These are phyloP conservation scores for Meira miltonrushii DNA, from an alignment of 1,284 basidiomycete species.

Conservation along the genomic window DNA sequence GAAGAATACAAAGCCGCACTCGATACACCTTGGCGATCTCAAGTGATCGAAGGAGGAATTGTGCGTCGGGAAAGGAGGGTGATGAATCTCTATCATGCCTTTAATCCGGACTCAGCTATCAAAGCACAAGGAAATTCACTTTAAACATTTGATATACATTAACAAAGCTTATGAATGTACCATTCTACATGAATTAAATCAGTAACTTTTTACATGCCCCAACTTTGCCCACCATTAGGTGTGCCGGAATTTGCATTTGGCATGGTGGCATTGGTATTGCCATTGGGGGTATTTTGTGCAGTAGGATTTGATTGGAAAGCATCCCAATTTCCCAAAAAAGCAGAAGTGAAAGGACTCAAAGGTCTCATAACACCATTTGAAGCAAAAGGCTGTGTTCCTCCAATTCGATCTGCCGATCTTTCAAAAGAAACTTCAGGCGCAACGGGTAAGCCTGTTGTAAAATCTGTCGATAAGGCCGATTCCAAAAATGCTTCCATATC, in stretches of 20 bases:
- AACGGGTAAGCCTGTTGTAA: conserved; percentile 2
- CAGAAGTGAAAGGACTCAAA: neutral
- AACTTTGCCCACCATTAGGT: neutral
- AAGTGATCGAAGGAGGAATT: conserved; percentile 18
- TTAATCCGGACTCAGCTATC: conserved; percentile 25
- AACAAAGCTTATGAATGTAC: too few relatives aligned
- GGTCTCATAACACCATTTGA: conserved; percentile 1
- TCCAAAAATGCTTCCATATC: conserved; percentile 9
- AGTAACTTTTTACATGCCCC: too few relatives aligned
- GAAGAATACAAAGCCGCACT: conserved; percentile 23
- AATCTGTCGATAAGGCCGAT: neutral
- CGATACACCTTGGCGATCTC: conserved; percentile 24
- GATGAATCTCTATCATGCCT: conserved; percentile 32
- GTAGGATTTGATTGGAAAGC: neutral
- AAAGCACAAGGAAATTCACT: neutral
- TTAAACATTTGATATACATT: too few relatives aligned
- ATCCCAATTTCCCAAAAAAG: conserved; percentile 3
- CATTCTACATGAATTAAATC: too few relatives aligned
- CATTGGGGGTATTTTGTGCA: neutral
- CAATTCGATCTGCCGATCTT: conserved; percentile 8
- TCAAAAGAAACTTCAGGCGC: conserved; percentile 10
- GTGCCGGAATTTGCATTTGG: neutral
- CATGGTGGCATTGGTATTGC: neutral
- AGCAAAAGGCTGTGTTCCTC: conserved; percentile 1
- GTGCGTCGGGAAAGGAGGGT: conserved; percentile 29